Base-by-base conservation (phyloP, 1,284 basidiomycete species). In the Leccinum huronense region DNA sequence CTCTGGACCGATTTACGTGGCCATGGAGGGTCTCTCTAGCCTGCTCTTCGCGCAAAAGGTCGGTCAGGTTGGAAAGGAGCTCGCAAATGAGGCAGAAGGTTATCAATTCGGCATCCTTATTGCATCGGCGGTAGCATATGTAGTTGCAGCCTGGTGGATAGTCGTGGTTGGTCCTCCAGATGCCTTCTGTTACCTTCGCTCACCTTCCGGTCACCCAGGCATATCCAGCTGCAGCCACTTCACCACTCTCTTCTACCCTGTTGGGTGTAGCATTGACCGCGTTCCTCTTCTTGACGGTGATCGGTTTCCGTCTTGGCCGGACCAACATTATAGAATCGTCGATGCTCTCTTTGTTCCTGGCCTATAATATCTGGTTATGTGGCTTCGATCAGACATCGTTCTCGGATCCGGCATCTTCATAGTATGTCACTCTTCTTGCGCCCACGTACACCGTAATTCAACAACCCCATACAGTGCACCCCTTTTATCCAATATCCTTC, bases 281-380 rank as follows among this genome's bases (percentile, higher is more conserved):
- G 8, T 81, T 89, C 68, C 74, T 96, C 56, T 98, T 98, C 79
- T 83, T 98, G 45, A 94, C 92, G 2, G 83, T 93, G 67, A 97
- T 98, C 68, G 94, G 94, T 5, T 97, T 98, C 76, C 87, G 86
- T 11, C 77, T 95, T 65, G 86, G 94, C 62, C 84, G 94, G 59
- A 97, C 95, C 57, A 97, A 96, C 71, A 91, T 97, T 53, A 90
- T 98, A 64, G 95, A 98, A 76, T 95, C 95, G 3, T 89, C 90
- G 14, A 87, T 92, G 55, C 85, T 97, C 53, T 89, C 93, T 3
- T 81, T 95, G 54, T 93, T 95, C 74, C 84, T 96, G 40, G 91
- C 93, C 14, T 95, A 92, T 75, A 93, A 91, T 68, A 83, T 93
- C 54, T 93, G 90, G 90, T 80, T 93, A 48, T 91, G 90, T 71